Conservation (phyloP, 257 asterid species). For the Solanum pinnatisectum region DNA sequence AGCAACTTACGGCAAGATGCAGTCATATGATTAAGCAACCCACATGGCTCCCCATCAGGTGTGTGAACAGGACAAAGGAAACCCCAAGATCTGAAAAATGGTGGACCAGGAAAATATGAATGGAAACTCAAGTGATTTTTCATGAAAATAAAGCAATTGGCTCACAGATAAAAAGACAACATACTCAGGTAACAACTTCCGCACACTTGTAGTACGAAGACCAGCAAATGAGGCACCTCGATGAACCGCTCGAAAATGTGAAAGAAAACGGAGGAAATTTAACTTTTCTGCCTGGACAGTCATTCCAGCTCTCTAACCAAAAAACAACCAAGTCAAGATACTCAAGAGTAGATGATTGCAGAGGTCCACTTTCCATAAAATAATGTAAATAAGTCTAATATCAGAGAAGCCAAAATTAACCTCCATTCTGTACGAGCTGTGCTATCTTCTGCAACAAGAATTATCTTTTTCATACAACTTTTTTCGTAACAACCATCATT, state of each 20-base stretch:
- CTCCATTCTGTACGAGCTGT: background rate
- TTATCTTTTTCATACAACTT: background rate
- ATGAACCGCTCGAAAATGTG: constrained; percentile 97
- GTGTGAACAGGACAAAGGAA: constrained; percentile 98
- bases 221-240: constrained; percentile 97
- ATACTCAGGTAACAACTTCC: constrained; percentile 97
- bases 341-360: background rate
- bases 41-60: constrained; percentile 99
- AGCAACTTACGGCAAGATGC: constrained; percentile 75
- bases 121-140: background rate
- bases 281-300: constrained; percentile 87
- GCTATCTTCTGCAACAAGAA: background rate
- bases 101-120: background rate
- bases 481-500: background rate
- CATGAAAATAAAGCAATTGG: background rate
- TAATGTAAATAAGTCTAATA: background rate
- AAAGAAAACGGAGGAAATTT: constrained; percentile 78
- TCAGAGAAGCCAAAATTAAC: background rate
- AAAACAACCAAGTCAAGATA: constrained; percentile 8
- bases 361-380: background rate
- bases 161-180: constrained; percentile 19
- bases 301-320: constrained; percentile 79
- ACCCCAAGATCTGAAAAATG: constrained; percentile 80
- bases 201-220: constrained; percentile 94
- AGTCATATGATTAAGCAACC: constrained; percentile 91